These are phyloP conservation scores for Yamadazyma triangularis DNA, from an alignment of 1,139 yeast species.

Conservation along the genomic window DNA sequence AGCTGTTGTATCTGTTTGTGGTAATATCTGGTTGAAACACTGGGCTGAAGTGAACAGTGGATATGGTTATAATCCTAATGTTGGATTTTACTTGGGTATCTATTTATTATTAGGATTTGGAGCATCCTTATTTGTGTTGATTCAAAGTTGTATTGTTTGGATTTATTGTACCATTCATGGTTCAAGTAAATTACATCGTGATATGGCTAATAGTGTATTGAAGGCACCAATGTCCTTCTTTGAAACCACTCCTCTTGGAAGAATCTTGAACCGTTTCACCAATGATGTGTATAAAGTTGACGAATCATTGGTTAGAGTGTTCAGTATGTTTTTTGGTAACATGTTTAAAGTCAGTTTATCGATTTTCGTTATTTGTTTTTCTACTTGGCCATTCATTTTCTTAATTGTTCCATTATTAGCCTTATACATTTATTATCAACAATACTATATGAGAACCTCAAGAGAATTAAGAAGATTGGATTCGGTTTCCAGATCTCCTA, in stretches of 20 bases:
- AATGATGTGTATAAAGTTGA: slow-evolving; percentile 92
- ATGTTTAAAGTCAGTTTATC: slow-evolving; percentile 75
- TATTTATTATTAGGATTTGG: slow-evolving; percentile 73
- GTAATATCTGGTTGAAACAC: slow-evolving; percentile 90
- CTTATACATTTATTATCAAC: slow-evolving; percentile 80
- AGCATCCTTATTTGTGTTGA: slow-evolving; percentile 53
- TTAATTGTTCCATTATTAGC: slow-evolving; percentile 66
- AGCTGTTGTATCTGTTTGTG: slow-evolving; percentile 48
- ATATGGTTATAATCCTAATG: slow-evolving; percentile 66
- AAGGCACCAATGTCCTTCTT: slow-evolving; percentile 97
- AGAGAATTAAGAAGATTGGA: slow-evolving; percentile 94
- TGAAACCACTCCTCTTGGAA: slow-evolving; percentile 95
- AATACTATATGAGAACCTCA: slow-evolving; percentile 83
- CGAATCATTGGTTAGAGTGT: slow-evolving; percentile 79
- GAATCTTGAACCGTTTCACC: slow-evolving; percentile 89
- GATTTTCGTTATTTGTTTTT: slow-evolving; percentile 71
- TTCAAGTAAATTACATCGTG: slow-evolving; percentile 70
- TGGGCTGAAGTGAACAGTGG: slow-evolving; percentile 90
- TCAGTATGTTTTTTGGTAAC: slow-evolving; percentile 76
- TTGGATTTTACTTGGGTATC: slow-evolving; percentile 64
- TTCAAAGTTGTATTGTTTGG: slow-evolving; percentile 73
- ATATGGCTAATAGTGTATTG: slow-evolving; percentile 75
- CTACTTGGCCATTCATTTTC: slow-evolving; percentile 84
- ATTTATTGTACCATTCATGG: slow-evolving; percentile 82
- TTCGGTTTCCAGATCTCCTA: slow-evolving; percentile 89